Percentiles rank a stretch among this genome's conserved stretches.
Conservation (phyloP, 345 rosid species). For the Bretschneidera sinensis region DNA sequence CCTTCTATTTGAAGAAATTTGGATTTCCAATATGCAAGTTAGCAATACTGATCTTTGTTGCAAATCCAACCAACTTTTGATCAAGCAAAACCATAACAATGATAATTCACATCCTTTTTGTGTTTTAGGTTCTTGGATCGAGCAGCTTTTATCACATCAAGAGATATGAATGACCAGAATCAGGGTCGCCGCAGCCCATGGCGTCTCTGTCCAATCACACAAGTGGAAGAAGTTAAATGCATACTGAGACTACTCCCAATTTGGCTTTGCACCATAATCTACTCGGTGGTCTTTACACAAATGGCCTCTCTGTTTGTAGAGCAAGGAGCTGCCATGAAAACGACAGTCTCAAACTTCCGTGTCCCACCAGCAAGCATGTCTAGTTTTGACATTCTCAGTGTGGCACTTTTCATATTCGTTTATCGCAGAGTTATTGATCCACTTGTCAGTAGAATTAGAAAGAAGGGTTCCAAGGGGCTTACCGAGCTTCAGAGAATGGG, state of each 20-base stretch:
- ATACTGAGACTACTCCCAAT: constrained; percentile 84
- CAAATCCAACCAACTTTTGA: no score
- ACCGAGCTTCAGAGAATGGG: constrained; percentile 98
- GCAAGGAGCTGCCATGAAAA: constrained; percentile 99
- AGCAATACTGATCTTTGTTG: no score
- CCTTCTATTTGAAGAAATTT: no score
- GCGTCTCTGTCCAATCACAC: constrained; percentile 84
- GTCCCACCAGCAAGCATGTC: constrained; percentile 98
- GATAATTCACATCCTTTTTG: neutral
- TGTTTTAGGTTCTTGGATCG: constrained; percentile 74
- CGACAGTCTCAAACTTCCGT: constrained; percentile 57
- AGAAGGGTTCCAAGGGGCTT: constrained; percentile 50
- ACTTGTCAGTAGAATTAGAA: constrained; percentile 41
- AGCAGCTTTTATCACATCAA: constrained; percentile 71
- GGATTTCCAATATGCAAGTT: no score
- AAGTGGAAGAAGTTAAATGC: constrained; percentile 99
- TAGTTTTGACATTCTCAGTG: constrained; percentile 90
- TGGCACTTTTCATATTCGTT: constrained; percentile 81
- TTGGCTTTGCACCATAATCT: constrained; percentile 96
- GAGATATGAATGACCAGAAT: constrained; percentile 63
- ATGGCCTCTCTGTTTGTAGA: constrained; percentile 99
- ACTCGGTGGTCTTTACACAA: constrained; percentile 96
- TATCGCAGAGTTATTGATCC: constrained; percentile 84
- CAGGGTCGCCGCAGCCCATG: constrained; percentile 49
- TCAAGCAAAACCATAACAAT: no score